Evolutionary conservation across 129 eudicot genomes (phyloP), one percentile per base, ranked within the genome.

Genomic region (Helianthus tuberosus): DNA sequence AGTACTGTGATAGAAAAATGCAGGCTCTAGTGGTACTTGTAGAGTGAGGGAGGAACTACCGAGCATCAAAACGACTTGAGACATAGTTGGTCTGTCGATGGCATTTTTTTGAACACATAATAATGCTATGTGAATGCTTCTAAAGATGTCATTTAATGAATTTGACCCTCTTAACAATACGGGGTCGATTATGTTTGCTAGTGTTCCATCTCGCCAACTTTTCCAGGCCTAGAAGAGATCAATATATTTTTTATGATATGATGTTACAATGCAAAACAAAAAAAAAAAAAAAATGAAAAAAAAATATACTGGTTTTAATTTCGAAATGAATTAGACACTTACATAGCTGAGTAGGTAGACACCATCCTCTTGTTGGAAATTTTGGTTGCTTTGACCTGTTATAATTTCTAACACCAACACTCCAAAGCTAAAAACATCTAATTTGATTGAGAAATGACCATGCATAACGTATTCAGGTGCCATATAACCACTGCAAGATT

Each of bases 381-480:
- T 63, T 15, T 63, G 68, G 46, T 63, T 63, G 17, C 6, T 8
- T 63, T 63, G 68, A 14, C 68, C 68, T 5, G 68, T 48, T 69
- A 69, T 11, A 38, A 69, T 13, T 38, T 77, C 82, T 44, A 77
- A 53, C 23, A 69, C 71, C 52, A 69, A 51, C 36, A 38, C 43
- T 38, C 43, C 43, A 38, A 38, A 38, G 43, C 43, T 38, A 38
- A 38, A 38, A 3, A 38, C 75, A 46, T 68, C 81, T 13, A 58
- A 36, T 14, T 76, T 68, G 25, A 77, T 48, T 9, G 76, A 77
- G 64, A 69, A 77, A 9, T 77, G 68, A 20, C 81, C 81, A 57
- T 68, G 69, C 58, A 55, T 38, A 1, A 38, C 43, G 4, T 38
- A 38, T 38, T 38, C 43, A 0, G 43, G 43, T 38, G 43, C 43